These are phyloP conservation scores for Williopsis jadinii DNA, from an alignment of 1,139 yeast genomes.

Conservation along the genomic window DNA sequence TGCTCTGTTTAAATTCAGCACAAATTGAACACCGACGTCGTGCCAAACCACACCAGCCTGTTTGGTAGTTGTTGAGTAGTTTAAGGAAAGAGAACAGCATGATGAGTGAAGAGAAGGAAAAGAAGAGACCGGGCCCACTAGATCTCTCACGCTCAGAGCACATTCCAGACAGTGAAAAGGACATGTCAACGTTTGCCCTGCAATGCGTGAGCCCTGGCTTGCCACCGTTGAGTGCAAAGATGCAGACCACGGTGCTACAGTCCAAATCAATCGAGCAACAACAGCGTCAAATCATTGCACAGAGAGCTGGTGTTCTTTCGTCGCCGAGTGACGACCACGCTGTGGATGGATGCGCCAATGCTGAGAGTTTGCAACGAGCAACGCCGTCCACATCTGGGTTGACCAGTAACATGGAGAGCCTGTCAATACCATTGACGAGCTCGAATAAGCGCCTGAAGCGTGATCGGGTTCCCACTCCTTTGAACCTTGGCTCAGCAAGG, in stretches of 20 bases:
- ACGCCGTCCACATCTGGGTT: slow-evolving; percentile 11
- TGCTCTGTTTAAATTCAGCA: too few species aligned
- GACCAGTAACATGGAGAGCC: slow-evolving; percentile 20
- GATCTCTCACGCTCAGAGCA: slow-evolving; percentile 17
- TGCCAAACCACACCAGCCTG: too few species aligned
- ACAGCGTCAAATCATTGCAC: slow-evolving; percentile 40
- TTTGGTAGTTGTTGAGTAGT: too few species aligned
- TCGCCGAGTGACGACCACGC: neutral
- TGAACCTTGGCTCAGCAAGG: slow-evolving; percentile 23
- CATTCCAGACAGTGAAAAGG: slow-evolving; percentile 6
- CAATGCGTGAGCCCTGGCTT: slow-evolving; percentile 36
- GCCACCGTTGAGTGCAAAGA: slow-evolving; percentile 38
- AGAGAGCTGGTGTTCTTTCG: slow-evolving; percentile 25
- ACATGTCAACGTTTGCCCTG: slow-evolving; percentile 22
- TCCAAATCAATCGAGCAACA: slow-evolving; percentile 43
- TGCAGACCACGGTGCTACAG: slow-evolving; percentile 39
- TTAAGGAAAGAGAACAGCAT: neutral
- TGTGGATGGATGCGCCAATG: slow-evolving; percentile 2
- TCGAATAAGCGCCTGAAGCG: slow-evolving; percentile 35
- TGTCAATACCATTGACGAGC: slow-evolving; percentile 24
- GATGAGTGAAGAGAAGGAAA: slow-evolving; percentile 9
- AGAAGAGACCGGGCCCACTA: slow-evolving; percentile 25
- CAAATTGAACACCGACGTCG: too few species aligned
- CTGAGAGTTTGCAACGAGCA: neutral
- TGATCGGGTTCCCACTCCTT: slow-evolving; percentile 39